These are phyloP conservation scores for Botryotinia narcissicola DNA, from an alignment of 2,329 filamentous ascomycete species.

Conservation along the genomic window DNA sequence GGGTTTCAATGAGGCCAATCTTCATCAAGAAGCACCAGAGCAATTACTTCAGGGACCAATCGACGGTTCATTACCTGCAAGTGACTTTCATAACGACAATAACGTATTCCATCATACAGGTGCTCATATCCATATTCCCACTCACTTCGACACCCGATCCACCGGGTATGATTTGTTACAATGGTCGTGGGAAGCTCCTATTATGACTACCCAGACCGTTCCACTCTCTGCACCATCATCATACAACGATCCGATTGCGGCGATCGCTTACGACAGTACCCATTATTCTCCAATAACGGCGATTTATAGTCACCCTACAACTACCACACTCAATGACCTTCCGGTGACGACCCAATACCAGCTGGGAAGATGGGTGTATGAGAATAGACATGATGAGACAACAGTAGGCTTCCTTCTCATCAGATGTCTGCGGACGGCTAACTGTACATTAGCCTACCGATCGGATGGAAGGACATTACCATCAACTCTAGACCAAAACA, in stretches of 20 bases:
- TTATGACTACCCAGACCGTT: neutral
- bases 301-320: neutral
- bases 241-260: neutral
- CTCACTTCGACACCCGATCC: too few relatives aligned
- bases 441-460: neutral
- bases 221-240: neutral
- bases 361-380: neutral
- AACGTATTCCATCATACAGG: fast-evolving
- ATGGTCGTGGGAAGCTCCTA: neutral
- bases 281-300: neutral
- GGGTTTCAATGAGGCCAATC: neutral
- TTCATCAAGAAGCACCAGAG: neutral
- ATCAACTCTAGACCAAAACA: neutral
- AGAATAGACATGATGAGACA: neutral
- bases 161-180: neutral
- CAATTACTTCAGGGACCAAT: neutral
- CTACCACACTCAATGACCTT: neutral
- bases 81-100: neutral
- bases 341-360: neutral
- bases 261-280: neutral
- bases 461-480: neutral
- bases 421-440: neutral
- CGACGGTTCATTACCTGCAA: neutral
- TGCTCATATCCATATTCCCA: neutral
- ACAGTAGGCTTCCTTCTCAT: neutral